A percentile compares a stretch with the other conserved stretches of the same genome.
Evolutionary conservation across 306 rosid species (phyloP).

Genomic region (Elaeagnus macrophylla): DNA sequence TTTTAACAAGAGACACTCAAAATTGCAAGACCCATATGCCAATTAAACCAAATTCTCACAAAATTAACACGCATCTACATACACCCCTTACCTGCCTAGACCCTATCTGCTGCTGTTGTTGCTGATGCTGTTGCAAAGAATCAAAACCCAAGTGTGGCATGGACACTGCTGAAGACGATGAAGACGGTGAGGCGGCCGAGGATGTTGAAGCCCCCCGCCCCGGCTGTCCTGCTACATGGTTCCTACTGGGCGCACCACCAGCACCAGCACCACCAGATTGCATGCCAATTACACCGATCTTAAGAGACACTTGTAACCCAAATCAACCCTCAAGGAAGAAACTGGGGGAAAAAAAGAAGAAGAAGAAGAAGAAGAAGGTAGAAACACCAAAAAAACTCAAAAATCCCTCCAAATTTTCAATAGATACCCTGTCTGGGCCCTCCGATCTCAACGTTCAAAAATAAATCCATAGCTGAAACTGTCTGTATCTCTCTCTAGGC

Average conservation of each 20-base stretch:
- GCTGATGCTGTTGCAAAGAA: slow-evolving; percentile 71
- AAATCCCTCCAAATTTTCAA: slow-evolving; percentile 32
- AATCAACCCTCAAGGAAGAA: slow-evolving; percentile 14
- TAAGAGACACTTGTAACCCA: slow-evolving; percentile 23
- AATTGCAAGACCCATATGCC: slow-evolving; percentile 14
- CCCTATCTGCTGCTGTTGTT: slow-evolving; percentile 48
- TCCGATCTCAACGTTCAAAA: slow-evolving; percentile 82
- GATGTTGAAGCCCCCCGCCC: slow-evolving; percentile 71
- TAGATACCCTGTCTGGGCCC: slow-evolving; percentile 44
- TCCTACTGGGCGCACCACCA: slow-evolving; percentile 74
- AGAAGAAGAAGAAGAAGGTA: slow-evolving; percentile 18
- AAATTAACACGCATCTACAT: slow-evolving; percentile 2
- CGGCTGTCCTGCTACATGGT: slow-evolving; percentile 54
- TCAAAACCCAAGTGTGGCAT: slow-evolving; percentile 73
- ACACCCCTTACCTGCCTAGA: slow-evolving; percentile 76
- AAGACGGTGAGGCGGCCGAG: slow-evolving; percentile 74
- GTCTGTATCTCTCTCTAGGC: slow-evolving; percentile 33
- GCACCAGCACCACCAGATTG: slow-evolving; percentile 67
- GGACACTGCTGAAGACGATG: slow-evolving; percentile 81
- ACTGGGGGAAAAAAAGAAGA: slow-evolving; percentile 3
- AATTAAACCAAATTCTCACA: slow-evolving; percentile 17
- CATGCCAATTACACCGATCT: slow-evolving; percentile 54
- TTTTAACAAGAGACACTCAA: slow-evolving; percentile 18
- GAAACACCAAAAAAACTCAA: slow-evolving; percentile 32
- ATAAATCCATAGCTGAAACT: slow-evolving; percentile 17